Conservation (phyloP, 2,329 filamentous ascomycete species). For the Ampelomyces quisqualis region DNA sequence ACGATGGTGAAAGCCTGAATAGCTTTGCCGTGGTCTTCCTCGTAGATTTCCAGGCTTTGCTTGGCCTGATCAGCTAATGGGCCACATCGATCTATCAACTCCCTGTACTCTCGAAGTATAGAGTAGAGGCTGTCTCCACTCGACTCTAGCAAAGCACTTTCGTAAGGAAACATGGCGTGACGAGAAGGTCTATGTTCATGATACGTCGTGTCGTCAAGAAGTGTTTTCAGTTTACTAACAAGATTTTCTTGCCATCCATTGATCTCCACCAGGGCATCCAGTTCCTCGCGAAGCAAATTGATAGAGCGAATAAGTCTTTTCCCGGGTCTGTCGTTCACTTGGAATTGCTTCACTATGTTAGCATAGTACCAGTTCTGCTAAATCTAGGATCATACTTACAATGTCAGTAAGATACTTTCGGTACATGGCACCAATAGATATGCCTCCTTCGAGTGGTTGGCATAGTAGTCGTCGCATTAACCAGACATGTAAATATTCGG, state of each 20-base stretch:
- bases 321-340: constrained; percentile 37
- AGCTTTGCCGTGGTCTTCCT: constrained; percentile 46
- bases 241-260: constrained; percentile 33
- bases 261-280: constrained; percentile 23
- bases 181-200: constrained; percentile 20
- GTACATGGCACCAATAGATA: constrained; percentile 35
- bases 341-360: constrained; percentile 33
- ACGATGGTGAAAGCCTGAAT: constrained; percentile 50
- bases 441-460: constrained; percentile 28
- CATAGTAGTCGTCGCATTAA: constrained; percentile 34
- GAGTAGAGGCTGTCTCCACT: constrained; percentile 26
- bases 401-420: constrained; percentile 34
- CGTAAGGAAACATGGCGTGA: constrained; percentile 24
- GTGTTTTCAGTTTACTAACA: constrained; percentile 24
- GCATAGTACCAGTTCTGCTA: not conserved
- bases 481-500: constrained; percentile 36
- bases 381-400: constrained; percentile 16
- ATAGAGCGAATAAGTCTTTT: constrained; percentile 38
- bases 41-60: constrained; percentile 23
- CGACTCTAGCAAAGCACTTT: constrained; percentile 22
- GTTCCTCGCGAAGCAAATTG: constrained; percentile 38
- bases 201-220: constrained; percentile 31
- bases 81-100: constrained; percentile 28
- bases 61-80: constrained; percentile 37
- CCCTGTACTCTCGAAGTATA: constrained; percentile 24